Evolutionary conservation across 164 flowering plant species (phyloP), one percentile per base, ranked within the genome.

Genomic region (Berberis vulgaris): DNA sequence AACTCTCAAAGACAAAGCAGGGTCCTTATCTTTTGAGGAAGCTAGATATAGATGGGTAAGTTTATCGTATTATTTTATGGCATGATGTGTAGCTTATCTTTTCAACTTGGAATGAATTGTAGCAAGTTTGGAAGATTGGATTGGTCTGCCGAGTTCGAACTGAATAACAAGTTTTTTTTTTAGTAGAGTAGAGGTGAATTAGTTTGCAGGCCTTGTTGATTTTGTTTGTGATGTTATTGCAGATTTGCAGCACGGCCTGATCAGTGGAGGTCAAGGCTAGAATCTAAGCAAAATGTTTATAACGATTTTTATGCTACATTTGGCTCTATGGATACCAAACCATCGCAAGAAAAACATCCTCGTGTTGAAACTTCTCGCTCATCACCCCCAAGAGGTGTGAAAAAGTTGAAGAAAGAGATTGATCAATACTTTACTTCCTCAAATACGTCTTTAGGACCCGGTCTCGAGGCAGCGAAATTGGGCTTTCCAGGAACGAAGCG

Each of bases 1-100:
- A 84, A 43, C 84, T 94, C 57, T 86, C 87, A 55, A 94, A 81
- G 80, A 87, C 91, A 59, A 90, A 79, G 71, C 97, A 94, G 61
- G 97, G 98, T 12, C 96, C 96, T 52, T 74, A 79, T 74, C 86
- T 94, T 58, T 65, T 88, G 67, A 84, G 84, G 80, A 87, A 76
- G 73, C 74, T 90, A 65, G 96, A 90, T 67, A 80, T 84, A 63
- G 86, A 84, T 45, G 82, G 91, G 97, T 88, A 82, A 77, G 86
- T 62, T 45, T 39, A 41, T 7, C 49, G 60, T 1, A 6, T 11
- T 2, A 44, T 41, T 26, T n/a, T 26, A 26, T 38, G 9, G 57
- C 61, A 43, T n/a, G 43, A 38, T 2, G 10, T 41, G 1, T 39
- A 10, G 45, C 54, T 54, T 52, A 52, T 26, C 26, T 26, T 26